Conservation (phyloP, 208 protist species). For the Leishmania arabica region DNA sequence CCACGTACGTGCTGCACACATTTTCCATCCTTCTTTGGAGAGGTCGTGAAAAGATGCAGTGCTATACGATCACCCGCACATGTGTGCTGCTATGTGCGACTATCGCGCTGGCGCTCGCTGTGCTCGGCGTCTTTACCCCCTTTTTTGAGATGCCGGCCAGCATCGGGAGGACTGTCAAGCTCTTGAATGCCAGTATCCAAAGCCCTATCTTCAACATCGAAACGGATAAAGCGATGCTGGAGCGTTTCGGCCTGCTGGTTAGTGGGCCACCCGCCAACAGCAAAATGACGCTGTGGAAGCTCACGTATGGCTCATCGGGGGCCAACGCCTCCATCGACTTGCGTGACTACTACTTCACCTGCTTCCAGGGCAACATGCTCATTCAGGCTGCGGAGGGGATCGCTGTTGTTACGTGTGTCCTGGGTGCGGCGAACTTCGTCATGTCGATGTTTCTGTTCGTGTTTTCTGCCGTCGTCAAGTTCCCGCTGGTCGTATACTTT, state of each 20-base stretch:
- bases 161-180: neutral
- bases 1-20: neutral
- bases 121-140: constrained; percentile 25
- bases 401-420: constrained; percentile 41
- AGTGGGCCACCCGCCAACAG: constrained; percentile 21
- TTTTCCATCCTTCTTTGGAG: neutral
- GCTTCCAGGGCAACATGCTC: constrained; percentile 39
- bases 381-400: constrained; percentile 61
- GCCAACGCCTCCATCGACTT: constrained; percentile 9
- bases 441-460: constrained; percentile 42
- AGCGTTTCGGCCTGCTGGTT: constrained; percentile 15
- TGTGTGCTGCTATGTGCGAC: constrained; percentile 18
- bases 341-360: constrained; percentile 47
- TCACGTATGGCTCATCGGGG: constrained; percentile 10
- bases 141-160: constrained; percentile 20
- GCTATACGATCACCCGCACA: constrained; percentile 13
- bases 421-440: constrained; percentile 39
- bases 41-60: constrained; percentile 4
- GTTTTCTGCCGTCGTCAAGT: constrained; percentile 35
- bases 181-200: constrained; percentile 6
- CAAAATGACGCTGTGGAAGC: constrained; percentile 33
- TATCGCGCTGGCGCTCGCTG: constrained; percentile 18
- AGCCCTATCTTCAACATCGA: constrained; percentile 10
- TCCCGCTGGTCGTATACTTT: constrained; percentile 43
- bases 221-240: neutral